Evolutionary conservation across 257 asterid species (phyloP).

Genomic region (Leonotis leonurus): DNA sequence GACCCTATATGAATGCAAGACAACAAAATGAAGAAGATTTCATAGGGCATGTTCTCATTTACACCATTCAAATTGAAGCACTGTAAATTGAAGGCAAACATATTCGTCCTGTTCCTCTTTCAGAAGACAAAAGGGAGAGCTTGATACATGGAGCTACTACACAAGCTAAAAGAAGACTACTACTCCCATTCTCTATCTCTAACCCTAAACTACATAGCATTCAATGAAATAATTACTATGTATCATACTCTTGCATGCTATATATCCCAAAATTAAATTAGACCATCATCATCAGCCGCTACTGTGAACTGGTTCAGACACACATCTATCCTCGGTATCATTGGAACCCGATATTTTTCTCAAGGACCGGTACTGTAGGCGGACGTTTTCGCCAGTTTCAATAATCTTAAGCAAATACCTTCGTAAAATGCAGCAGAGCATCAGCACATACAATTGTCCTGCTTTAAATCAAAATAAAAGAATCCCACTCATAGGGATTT

Average conservation of each 20-base stretch:
- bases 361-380: constrained; percentile 86
- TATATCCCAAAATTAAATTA: constrained; percentile 4
- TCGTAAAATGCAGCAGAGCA: constrained; percentile 15
- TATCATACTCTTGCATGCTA: constrained; percentile 1
- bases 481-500: neutral
- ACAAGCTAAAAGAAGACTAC: constrained; percentile 9
- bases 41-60: too few species aligned
- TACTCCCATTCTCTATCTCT: constrained; percentile 5
- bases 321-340: constrained; percentile 46
- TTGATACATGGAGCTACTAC: constrained; percentile 15
- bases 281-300: constrained; percentile 42
- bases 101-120: neutral
- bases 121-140: neutral
- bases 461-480: neutral
- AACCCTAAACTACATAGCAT: constrained; percentile 18
- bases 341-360: constrained; percentile 45
- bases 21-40: neutral
- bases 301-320: constrained; percentile 53
- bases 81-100: neutral
- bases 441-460: too few species aligned
- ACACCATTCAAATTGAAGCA: constrained; percentile 3
- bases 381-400: constrained; percentile 80
- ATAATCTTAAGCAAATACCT: constrained; percentile 83
- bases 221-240: constrained; percentile 22
- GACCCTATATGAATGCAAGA: too few species aligned